Percentiles rank a stretch among this genome's conserved stretches.
Conservation (phyloP, 495 filamentous ascomycete species). For the Niebla homalea region DNA sequence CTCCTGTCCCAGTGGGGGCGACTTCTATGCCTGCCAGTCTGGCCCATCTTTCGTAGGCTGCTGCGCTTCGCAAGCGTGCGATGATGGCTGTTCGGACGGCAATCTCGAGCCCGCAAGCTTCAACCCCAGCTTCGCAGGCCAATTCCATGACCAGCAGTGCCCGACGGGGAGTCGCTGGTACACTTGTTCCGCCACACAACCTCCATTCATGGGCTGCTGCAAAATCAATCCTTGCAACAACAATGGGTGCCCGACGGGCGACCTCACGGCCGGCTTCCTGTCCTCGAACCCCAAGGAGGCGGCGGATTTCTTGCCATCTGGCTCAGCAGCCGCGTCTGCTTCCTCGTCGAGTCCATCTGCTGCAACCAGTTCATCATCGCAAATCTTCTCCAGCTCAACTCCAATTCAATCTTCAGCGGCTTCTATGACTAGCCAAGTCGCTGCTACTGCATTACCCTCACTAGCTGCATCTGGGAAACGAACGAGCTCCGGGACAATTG, state of each 20-base stretch:
- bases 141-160: slow-evolving; percentile 15
- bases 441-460: neutral
- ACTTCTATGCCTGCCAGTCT: slow-evolving; percentile 17
- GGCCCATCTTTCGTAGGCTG: slow-evolving; percentile 21
- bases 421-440: neutral
- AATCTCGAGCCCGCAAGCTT: slow-evolving; percentile 16
- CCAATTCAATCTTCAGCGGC: neutral
- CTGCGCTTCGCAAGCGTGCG: slow-evolving; percentile 19
- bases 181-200: slow-evolving; percentile 14
- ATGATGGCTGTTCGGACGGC: slow-evolving; percentile 12
- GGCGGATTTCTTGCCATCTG: neutral
- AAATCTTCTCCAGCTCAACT: neutral
- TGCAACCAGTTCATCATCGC: neutral
- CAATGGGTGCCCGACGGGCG: slow-evolving; percentile 13
- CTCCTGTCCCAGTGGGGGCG: slow-evolving; percentile 18
- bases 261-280: slow-evolving; percentile 8
- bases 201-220: slow-evolving; percentile 22
- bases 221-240: slow-evolving; percentile 6
- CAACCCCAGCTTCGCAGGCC: slow-evolving; percentile 5
- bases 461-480: neutral
- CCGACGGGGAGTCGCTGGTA: slow-evolving; percentile 14
- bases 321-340: neutral
- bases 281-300: neutral
- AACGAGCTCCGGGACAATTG: neutral
- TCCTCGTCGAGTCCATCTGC: neutral